Conservation (phyloP, 2,329 filamentous ascomycete species). For the Pestalotiopsis sp. region DNA sequence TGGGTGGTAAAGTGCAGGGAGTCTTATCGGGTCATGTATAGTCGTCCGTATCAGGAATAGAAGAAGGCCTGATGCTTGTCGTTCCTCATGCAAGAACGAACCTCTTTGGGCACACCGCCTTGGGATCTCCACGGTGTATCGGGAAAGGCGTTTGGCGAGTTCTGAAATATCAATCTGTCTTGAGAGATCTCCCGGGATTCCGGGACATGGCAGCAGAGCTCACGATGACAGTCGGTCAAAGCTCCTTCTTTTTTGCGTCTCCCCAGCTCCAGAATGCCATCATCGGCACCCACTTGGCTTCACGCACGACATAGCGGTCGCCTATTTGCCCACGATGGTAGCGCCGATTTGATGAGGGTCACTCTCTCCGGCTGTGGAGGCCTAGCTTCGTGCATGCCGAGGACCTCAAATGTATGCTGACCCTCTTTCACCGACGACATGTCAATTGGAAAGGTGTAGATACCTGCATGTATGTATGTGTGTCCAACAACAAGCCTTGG, state of each 20-base stretch:
- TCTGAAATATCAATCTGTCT: not conserved
- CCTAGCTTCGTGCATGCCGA: not conserved
- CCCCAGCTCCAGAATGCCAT: not conserved
- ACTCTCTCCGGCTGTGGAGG: not conserved
- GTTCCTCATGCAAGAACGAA: not conserved
- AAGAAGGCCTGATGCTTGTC: not conserved
- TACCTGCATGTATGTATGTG: not conserved
- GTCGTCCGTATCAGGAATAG: not conserved
- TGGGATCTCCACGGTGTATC: not conserved
- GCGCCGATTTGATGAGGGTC: not conserved
- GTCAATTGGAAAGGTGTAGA: not conserved
- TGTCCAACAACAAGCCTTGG: not conserved
- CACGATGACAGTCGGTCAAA: not conserved
- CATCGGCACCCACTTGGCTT: not conserved
- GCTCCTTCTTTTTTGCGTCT: not conserved
- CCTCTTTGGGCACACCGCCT: not conserved
- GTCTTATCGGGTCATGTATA: not conserved
- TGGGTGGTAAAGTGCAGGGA: not conserved
- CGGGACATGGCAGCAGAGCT: not conserved
- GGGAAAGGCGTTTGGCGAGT: not conserved
- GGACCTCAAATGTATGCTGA: not conserved
- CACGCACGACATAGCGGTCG: not conserved
- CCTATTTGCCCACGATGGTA: not conserved
- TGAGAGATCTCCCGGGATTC: not conserved
- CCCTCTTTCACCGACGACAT: not conserved